Evolutionary conservation across 1,284 basidiomycete genomes (phyloP).

Genomic region (Salmacisia buchloeana): DNA sequence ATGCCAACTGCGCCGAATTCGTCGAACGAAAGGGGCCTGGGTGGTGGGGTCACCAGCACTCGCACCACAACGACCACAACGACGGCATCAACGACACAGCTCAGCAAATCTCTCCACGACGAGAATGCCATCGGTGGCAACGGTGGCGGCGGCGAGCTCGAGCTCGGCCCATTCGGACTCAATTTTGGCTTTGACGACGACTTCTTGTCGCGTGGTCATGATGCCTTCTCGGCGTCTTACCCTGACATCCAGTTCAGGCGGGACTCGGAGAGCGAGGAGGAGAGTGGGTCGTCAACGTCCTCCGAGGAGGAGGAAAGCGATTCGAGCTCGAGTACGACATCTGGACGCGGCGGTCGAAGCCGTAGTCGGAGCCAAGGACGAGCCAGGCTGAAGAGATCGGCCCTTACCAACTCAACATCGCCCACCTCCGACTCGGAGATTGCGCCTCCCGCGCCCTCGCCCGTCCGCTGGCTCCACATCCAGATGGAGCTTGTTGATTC

Average conservation of each 20-base stretch:
- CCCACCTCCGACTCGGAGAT: neutral
- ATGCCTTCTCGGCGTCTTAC: constrained; percentile 60
- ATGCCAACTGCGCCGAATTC: no score
- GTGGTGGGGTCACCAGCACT: no score
- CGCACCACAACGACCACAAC: no score
- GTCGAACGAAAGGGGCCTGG: no score
- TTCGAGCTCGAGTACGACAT: no score
- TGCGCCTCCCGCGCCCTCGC: neutral
- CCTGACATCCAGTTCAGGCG: constrained; percentile 55
- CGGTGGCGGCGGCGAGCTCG: no score
- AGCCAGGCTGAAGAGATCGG: no score
- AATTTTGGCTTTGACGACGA: constrained; percentile 36
- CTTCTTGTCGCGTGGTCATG: constrained; percentile 43
- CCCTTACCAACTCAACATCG: neutral
- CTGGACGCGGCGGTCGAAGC: neutral
- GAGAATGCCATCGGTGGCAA: no score
- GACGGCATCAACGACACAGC: neutral
- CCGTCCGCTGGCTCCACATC: constrained; percentile 62
- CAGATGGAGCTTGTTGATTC: constrained; percentile 65
- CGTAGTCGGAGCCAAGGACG: neutral
- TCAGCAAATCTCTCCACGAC: constrained; percentile 17
- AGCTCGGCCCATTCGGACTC: constrained; percentile 25
- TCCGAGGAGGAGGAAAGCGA: constrained; percentile 12
- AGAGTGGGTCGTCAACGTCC: constrained; percentile 10
- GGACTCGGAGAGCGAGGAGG: constrained; percentile 9